Conservation (phyloP, 495 filamentous ascomycete genomes). For the Collariella sp. region DNA sequence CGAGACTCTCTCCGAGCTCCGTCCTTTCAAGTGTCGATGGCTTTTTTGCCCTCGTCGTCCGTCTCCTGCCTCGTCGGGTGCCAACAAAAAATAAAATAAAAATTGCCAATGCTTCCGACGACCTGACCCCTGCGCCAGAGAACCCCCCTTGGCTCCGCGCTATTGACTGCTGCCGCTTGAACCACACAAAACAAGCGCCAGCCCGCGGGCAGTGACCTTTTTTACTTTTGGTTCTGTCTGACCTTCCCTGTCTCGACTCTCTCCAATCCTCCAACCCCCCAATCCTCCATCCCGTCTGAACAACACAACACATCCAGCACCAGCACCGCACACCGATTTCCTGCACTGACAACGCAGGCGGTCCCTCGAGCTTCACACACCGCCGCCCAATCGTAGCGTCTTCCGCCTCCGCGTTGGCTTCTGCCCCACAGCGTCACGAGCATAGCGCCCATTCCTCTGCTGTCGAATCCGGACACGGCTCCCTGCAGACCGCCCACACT, state of each 20-base stretch:
- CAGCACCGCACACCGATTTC: background rate
- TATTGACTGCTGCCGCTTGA: background rate
- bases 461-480: conserved; percentile 9
- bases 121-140: conserved; percentile 1
- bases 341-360: conserved; percentile 9
- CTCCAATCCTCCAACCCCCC: background rate
- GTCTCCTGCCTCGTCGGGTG: background rate
- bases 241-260: background rate
- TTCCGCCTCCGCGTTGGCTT: background rate
- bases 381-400: conserved; percentile 7
- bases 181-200: conserved; percentile 1
- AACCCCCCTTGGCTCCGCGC: background rate
- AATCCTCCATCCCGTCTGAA: background rate
- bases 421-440: conserved; percentile 19
- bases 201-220: background rate
- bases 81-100: background rate
- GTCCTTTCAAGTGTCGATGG: background rate
- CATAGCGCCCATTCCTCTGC: background rate
- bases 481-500: conserved; percentile 13
- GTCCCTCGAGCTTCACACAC: background rate
- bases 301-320: background rate
- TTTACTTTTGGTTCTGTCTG: background rate
- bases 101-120: background rate
- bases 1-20: background rate
- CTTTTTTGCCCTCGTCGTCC: background rate